phyloP scores from a whole-genome alignment of 2,329 filamentous ascomycete genomes.

The Emericellopsis atlantica region DNA sequence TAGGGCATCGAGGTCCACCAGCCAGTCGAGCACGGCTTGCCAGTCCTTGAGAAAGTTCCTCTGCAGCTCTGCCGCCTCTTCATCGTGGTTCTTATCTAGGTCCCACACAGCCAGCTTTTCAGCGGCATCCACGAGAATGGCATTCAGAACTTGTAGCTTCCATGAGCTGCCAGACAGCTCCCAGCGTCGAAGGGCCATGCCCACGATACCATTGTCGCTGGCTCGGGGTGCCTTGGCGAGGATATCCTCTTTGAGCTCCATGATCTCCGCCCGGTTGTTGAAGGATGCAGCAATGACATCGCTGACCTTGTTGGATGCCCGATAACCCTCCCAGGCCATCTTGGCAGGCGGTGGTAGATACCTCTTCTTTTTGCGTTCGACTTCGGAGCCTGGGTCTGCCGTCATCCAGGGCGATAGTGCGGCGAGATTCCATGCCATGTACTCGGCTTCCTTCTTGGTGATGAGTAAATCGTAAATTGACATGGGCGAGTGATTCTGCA shows the following conservation, averaged over 20 bases:
- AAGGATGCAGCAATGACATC: constrained; percentile 55
- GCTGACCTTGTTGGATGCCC: constrained; percentile 62
- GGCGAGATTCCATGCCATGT: constrained; percentile 64
- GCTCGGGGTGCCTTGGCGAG: constrained; percentile 23
- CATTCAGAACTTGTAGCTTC: constrained; percentile 58
- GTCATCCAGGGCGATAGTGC: constrained; percentile 63
- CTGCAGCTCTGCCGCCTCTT: not conserved
- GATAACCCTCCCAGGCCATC: constrained; percentile 63
- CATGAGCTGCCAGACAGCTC: constrained; percentile 50
- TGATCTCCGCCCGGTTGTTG: constrained; percentile 51
- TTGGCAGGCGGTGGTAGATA: constrained; percentile 33
- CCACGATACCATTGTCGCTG: constrained; percentile 48
- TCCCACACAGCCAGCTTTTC: constrained; percentile 20
- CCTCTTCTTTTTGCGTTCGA: constrained; percentile 31
- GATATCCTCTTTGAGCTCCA: constrained; percentile 43
- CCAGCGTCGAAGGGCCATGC: constrained; percentile 65
- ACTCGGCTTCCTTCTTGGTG: constrained; percentile 50
- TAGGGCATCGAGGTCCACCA: constrained; percentile 40
- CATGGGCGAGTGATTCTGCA: constrained; percentile 25
- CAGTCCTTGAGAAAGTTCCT: constrained; percentile 32
- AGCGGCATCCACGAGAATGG: constrained; percentile 51
- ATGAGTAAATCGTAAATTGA: constrained; percentile 44
- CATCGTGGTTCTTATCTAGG: constrained; percentile 20
- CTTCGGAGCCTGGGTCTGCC: constrained; percentile 15
- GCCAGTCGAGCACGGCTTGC: constrained; percentile 42